Evolutionary conservation across 2,329 filamentous ascomycete species (phyloP).

Genomic region (Aplosporella prunicola): DNA sequence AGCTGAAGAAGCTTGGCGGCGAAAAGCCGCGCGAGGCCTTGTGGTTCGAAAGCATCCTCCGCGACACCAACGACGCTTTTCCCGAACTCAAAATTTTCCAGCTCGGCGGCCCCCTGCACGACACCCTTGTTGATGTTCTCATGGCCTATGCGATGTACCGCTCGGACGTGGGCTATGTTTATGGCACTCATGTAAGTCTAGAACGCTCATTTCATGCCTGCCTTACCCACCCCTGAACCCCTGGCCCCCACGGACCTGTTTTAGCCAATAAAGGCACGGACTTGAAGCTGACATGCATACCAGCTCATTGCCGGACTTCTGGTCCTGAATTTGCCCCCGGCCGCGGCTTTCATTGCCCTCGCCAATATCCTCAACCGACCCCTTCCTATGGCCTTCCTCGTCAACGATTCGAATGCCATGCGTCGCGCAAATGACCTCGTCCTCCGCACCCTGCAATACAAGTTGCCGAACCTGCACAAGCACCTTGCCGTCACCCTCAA

Average conservation of each 20-base stretch:
- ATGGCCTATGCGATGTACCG: conserved; percentile 75
- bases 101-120: conserved; percentile 55
- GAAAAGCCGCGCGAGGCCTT: conserved; percentile 44
- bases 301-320: conserved; percentile 64
- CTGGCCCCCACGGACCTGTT: not conserved
- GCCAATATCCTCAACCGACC: conserved; percentile 71
- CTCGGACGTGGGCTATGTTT: conserved; percentile 68
- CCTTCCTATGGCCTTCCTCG: conserved; percentile 65
- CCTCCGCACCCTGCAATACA: conserved; percentile 55
- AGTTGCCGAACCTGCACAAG: conserved; percentile 53
- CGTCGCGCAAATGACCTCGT: conserved; percentile 60
- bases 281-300: not conserved
- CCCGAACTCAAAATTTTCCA: conserved; percentile 66
- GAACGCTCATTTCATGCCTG: not conserved
- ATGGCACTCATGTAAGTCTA: conserved; percentile 60
- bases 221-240: conserved; percentile 5
- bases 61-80: conserved; percentile 59
- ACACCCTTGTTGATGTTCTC: conserved; percentile 60
- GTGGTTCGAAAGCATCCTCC: conserved; percentile 55
- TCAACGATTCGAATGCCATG: conserved; percentile 59
- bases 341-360: conserved; percentile 59
- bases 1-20: conserved; percentile 37
- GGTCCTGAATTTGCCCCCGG: conserved; percentile 59
- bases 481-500: conserved; percentile 48
- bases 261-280: too few species aligned